A percentile compares a stretch with the other conserved stretches of the same genome.
These are phyloP conservation scores for Talaromyces sp. DNA, from an alignment of 2,329 filamentous ascomycete genomes.

Conservation along the genomic window DNA sequence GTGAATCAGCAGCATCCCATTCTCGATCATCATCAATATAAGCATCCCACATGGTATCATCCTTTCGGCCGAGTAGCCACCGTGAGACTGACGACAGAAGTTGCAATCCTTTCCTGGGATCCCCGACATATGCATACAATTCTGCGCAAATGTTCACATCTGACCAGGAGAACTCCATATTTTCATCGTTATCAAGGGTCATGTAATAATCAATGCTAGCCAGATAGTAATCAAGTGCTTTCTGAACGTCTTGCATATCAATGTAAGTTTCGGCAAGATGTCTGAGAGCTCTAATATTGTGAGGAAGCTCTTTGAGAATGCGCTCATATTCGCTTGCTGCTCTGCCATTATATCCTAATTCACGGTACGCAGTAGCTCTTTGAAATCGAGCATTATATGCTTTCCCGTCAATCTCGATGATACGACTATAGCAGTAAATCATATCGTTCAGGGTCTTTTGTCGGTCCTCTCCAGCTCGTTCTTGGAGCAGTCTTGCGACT, in stretches of 20 bases:
- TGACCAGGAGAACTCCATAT: constrained; percentile 63
- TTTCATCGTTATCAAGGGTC: constrained; percentile 42
- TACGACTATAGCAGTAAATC: constrained; percentile 52
- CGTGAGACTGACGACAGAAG: constrained; percentile 70
- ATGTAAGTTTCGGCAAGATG: constrained; percentile 57
- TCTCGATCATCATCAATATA: constrained; percentile 72
- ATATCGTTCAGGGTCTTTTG: constrained; percentile 46
- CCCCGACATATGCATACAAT: constrained; percentile 64
- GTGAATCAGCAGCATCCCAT: constrained; percentile 73
- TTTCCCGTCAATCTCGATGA: constrained; percentile 51
- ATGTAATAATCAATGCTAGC: constrained; percentile 50
- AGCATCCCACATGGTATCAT: constrained; percentile 74
- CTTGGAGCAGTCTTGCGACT: constrained; percentile 54
- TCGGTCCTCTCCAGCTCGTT: constrained; percentile 46
- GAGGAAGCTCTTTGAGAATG: constrained; percentile 52
- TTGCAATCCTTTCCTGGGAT: constrained; percentile 63
- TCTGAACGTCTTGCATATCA: constrained; percentile 47
- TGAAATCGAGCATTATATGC: constrained; percentile 54
- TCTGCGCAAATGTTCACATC: constrained; percentile 84
- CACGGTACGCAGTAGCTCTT: constrained; percentile 55
- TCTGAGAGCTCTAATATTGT: constrained; percentile 54
- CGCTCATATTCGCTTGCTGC: constrained; percentile 53
- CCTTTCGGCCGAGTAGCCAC: constrained; percentile 74
- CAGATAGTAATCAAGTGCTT: constrained; percentile 51
- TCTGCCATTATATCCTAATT: constrained; percentile 45